Conservation (phyloP, 495 filamentous ascomycete species). For the Oidiodendron maius region DNA sequence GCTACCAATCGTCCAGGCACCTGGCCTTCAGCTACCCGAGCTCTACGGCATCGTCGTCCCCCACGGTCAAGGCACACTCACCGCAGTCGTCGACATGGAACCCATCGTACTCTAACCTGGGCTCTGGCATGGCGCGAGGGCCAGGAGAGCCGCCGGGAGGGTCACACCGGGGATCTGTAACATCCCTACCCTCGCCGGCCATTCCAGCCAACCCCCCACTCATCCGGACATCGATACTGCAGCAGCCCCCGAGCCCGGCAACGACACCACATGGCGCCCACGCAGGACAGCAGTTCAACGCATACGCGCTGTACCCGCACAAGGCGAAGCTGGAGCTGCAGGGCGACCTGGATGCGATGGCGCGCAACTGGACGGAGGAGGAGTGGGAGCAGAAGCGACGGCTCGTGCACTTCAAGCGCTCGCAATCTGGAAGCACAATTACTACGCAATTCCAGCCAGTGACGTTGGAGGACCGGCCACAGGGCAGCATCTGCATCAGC, state of each 20-base stretch:
- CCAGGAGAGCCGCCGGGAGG: constrained; percentile 28
- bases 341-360: constrained; percentile 79
- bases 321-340: constrained; percentile 82
- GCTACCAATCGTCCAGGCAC: constrained; percentile 33
- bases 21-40: constrained; percentile 32
- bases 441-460: constrained; percentile 68
- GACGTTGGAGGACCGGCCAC: constrained; percentile 59
- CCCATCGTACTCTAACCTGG: constrained; percentile 30
- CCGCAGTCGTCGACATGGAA: constrained; percentile 39
- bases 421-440: constrained; percentile 70
- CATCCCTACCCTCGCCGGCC: constrained; percentile 22
- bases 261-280: constrained; percentile 33
- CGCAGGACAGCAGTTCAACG: constrained; percentile 55
- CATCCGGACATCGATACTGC: constrained; percentile 78
- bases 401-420: constrained; percentile 78
- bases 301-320: constrained; percentile 76
- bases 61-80: constrained; percentile 35
- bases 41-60: constrained; percentile 35
- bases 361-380: constrained; percentile 67
- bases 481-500: constrained; percentile 78
- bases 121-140: constrained; percentile 35
- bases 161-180: constrained; percentile 34
- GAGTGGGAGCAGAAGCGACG: constrained; percentile 72
- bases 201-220: constrained; percentile 55
- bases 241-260: constrained; percentile 44